These are phyloP conservation scores for Hypoxylon sp. DNA, from an alignment of 2,329 filamentous ascomycete genomes.

Conservation along the genomic window DNA sequence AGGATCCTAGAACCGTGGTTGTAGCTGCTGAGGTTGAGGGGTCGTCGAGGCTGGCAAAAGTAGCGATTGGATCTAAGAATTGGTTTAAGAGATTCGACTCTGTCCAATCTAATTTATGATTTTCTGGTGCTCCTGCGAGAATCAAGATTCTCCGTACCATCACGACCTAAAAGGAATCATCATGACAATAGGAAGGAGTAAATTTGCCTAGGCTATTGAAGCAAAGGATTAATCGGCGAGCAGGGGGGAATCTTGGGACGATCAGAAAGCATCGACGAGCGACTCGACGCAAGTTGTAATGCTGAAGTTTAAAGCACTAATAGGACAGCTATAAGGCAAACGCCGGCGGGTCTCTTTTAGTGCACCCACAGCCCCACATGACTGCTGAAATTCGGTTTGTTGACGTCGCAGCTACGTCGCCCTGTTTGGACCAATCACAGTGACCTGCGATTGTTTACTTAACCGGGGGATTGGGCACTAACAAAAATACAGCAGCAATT, in stretches of 20 bases:
- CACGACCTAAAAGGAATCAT: constrained; percentile 32
- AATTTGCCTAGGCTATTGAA: constrained; percentile 10
- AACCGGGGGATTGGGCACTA: constrained; percentile 35
- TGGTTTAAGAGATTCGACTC: constrained; percentile 62
- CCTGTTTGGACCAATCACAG: constrained; percentile 45
- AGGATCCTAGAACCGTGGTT: constrained; percentile 41
- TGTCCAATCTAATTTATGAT: constrained; percentile 48
- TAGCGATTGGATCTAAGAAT: constrained; percentile 60
- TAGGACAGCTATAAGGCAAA: not conserved
- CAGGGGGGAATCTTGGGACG: not conserved
- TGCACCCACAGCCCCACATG: constrained; percentile 16
- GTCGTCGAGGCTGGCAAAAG: constrained; percentile 40
- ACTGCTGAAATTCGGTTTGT: constrained; percentile 40
- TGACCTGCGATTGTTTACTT: constrained; percentile 52
- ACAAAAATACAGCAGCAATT: constrained; percentile 16
- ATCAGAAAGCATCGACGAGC: not conserved
- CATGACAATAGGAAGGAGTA: constrained; percentile 1
- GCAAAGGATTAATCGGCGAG: not conserved
- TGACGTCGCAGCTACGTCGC: constrained; percentile 27
- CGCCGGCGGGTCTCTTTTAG: constrained; percentile 6
- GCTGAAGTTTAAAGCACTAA: not conserved
- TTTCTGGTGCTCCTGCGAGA: constrained; percentile 51
- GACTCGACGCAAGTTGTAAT: not conserved
- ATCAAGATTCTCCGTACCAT: constrained; percentile 52
- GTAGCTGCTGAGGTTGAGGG: constrained; percentile 25